Percentiles rank a stretch among this genome's conserved stretches.
These are phyloP conservation scores for Suillus luteus DNA, from an alignment of 768 basidiomycete genomes.

Conservation along the genomic window DNA sequence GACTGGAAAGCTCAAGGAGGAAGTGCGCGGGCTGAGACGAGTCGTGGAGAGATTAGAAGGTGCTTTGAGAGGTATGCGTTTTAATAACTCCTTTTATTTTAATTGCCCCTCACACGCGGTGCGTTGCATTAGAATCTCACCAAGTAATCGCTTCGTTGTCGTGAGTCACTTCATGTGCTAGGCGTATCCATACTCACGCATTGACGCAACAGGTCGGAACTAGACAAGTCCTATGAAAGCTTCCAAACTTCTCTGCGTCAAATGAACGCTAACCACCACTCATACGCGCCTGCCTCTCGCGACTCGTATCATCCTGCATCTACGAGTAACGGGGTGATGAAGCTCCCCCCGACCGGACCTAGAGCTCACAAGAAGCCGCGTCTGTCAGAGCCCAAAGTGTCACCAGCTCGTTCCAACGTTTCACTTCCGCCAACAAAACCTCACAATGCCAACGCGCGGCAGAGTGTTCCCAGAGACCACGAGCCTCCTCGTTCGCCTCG, in stretches of 20 bases:
- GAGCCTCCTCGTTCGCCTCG: slow-evolving; percentile 33
- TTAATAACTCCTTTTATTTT: slow-evolving; percentile 2
- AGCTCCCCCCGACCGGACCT: slow-evolving; percentile 75
- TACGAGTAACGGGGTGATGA: slow-evolving; percentile 39
- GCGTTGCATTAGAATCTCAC: slow-evolving; percentile 64
- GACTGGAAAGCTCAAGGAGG: slow-evolving; percentile 80
- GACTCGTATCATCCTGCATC: slow-evolving; percentile 43
- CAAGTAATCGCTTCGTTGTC: slow-evolving; percentile 67
- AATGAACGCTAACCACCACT: slow-evolving; percentile 40
- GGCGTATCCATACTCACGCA: slow-evolving; percentile 18
- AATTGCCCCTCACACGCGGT: slow-evolving; percentile 14
- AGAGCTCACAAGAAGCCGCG: slow-evolving; percentile 81
- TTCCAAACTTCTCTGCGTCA: slow-evolving; percentile 49
- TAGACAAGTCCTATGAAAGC: slow-evolving; percentile 76
- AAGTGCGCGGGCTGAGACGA: slow-evolving; percentile 67
- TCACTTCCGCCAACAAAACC: slow-evolving; percentile 32
- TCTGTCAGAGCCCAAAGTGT: slow-evolving; percentile 53
- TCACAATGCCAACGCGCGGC: slow-evolving; percentile 18
- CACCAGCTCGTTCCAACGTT: slow-evolving; percentile 35
- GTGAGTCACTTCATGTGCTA: slow-evolving; percentile 44
- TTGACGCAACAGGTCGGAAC: slow-evolving; percentile 56
- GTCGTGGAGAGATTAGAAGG: slow-evolving; percentile 70
- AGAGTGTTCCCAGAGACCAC: slow-evolving; percentile 18
- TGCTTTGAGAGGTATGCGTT: slow-evolving; percentile 68
- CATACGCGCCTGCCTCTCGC: slow-evolving; percentile 47